Conservation (phyloP, 208 protist species). For the Angomonas ambiguus region DNA sequence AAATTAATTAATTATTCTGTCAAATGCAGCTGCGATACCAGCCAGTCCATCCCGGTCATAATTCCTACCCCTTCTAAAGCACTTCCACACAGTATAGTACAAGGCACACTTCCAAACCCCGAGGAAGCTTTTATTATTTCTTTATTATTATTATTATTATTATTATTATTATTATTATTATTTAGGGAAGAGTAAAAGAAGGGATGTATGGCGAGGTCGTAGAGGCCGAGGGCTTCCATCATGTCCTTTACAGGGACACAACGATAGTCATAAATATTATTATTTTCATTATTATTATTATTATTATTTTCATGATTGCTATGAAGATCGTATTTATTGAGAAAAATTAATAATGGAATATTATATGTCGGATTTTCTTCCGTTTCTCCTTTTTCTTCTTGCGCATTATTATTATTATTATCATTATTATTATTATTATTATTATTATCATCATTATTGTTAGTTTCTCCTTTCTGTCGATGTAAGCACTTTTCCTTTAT, state of each 20-base stretch:
- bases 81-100: neutral
- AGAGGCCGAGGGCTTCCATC: too few species aligned
- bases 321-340: too few species aligned
- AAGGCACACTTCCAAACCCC: neutral
- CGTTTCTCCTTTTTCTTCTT: constrained; percentile 1
- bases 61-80: neutral
- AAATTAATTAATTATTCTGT: too few species aligned
- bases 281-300: too few species aligned
- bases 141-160: neutral
- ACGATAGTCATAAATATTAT: too few species aligned
- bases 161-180: neutral
- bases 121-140: neutral
- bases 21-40: too few species aligned
- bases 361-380: too few species aligned
- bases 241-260: too few species aligned
- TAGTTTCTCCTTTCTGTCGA: neutral
- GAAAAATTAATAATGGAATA: too few species aligned
- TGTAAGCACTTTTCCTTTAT: neutral
- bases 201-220: neutral
- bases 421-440: neutral
- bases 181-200: neutral
- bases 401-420: constrained; percentile 25
- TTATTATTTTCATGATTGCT: too few species aligned
- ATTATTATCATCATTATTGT: too few species aligned
- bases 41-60: neutral